Conservation (phyloP, 768 basidiomycete species). For the Lactifluus piperatus region DNA sequence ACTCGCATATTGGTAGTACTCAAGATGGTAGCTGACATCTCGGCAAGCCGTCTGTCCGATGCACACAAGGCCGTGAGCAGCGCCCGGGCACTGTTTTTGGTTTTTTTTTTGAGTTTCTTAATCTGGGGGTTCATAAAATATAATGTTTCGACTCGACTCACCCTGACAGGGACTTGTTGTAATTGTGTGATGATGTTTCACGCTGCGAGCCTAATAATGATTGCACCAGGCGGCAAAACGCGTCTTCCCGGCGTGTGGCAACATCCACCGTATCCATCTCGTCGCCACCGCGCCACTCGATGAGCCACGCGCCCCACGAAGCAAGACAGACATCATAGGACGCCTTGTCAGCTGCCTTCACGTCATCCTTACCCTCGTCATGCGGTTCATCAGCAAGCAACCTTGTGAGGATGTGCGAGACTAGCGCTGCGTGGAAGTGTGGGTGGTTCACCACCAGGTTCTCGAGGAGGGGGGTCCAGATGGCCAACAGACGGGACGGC, state of each 20-base stretch:
- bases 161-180: constrained; percentile 26
- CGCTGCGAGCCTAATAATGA: constrained; percentile 34
- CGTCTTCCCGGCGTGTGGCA: constrained; percentile 37
- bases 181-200: constrained; percentile 8
- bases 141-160: constrained; percentile 23
- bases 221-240: constrained; percentile 38
- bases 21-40: not conserved
- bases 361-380: not conserved
- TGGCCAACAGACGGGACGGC: constrained; percentile 39
- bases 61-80: constrained; percentile 37
- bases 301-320: constrained; percentile 61
- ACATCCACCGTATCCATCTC: constrained; percentile 29
- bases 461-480: constrained; percentile 60
- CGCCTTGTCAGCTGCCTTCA: constrained; percentile 23
- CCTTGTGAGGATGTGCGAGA: constrained; percentile 35
- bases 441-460: constrained; percentile 51
- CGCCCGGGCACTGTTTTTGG: constrained; percentile 24
- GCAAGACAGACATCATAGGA: constrained; percentile 54
- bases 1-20: not conserved
- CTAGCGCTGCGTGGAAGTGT: constrained; percentile 43
- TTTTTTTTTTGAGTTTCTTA: not conserved
- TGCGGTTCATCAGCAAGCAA: constrained; percentile 24
- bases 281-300: constrained; percentile 32
- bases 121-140: not conserved
- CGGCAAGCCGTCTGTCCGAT: constrained; percentile 29